Base-by-base conservation (phyloP, 225 moss, liverwort and hornwort genomes). In the Rhytidiadelphus loreus region DNA sequence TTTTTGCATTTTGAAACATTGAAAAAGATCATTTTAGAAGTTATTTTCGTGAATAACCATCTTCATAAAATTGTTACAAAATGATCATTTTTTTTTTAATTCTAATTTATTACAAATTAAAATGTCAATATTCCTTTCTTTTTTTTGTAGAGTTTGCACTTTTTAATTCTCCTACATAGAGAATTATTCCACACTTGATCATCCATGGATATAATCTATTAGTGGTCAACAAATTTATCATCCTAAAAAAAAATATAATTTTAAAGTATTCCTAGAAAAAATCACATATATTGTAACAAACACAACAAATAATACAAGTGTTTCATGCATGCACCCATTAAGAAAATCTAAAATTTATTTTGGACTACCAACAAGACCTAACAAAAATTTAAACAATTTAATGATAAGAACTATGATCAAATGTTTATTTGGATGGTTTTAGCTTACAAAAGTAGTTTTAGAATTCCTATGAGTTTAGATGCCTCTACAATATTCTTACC, bases 61-160 rank as follows among this genome's bases (percentile, higher is more conserved):
- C 69, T 69, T 69, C 24, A 69, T 69, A 39, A 4, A 23, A 24
- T 39, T 24, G 2, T 8, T 69, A 39, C 24, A 39, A 69, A 39
- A 24, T 2, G 39, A 24, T 0, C 4, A 35, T 12, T 10, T 11
- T 20, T 2, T 0, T 5, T 20, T 20, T 37, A 20, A 20, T 66
- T 12, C 1, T 32, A 63, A 8, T 37, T 66, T 23, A 23, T 68
- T n/a, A 13, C 2, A 68, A 68, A 21, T 12, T 21, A 6, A 35
- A 22, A 22, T 68, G 0, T 22, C 13, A 7, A 37, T 66, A 37
- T 37, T 6, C 18, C 6, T 17, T 9, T 29, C 39, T n/a, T n/a
- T n/a, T n/a, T n/a, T 46, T 7, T n/a, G 12, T 23, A 23, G n/a
- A 32, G 0, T 39, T 69, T 69, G 1, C 2, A 39, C 23, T 39